Conservation (phyloP, 305 asterid genomes). For the Rubia tinctorum region DNA sequence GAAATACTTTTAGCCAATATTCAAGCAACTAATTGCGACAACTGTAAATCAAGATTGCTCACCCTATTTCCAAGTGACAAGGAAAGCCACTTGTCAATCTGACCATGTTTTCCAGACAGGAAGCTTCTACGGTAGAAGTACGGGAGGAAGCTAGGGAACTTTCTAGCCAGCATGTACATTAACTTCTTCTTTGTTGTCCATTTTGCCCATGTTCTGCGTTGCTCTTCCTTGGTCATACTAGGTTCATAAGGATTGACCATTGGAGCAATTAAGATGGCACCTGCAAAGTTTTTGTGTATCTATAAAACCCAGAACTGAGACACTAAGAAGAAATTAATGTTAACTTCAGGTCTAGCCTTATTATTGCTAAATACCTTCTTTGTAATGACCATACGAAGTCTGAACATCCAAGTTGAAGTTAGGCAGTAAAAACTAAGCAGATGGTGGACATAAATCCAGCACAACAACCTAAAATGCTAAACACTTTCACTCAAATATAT, state of each 20-base stretch:
- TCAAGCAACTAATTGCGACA: constrained; percentile 1
- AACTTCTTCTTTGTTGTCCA: constrained; percentile 65
- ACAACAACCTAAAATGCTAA: not conserved
- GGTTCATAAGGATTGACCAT: constrained; percentile 92
- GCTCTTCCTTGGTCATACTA: constrained; percentile 68
- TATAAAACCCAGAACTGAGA: constrained; percentile 6
- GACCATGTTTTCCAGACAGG: constrained; percentile 79
- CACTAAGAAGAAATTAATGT: not conserved
- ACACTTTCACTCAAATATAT: no score
- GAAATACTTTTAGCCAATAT: not conserved
- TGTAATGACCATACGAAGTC: not conserved
- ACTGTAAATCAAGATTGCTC: constrained; percentile 30
- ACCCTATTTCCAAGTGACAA: constrained; percentile 70
- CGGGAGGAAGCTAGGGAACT: constrained; percentile 68
- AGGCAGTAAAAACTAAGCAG: not conserved
- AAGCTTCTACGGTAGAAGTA: constrained; percentile 66
- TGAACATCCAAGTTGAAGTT: not conserved
- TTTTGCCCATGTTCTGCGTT: constrained; percentile 67
- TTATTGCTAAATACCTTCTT: not conserved
- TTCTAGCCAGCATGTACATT: constrained; percentile 65
- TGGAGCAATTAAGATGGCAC: constrained; percentile 92
- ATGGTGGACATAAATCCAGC: not conserved
- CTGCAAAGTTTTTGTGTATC: constrained; percentile 37
- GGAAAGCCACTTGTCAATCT: constrained; percentile 59
- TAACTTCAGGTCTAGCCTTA: constrained; percentile 5